Evolutionary conservation across 2,329 filamentous ascomycete species (phyloP).

Genomic region (Polytolypa hystricis): DNA sequence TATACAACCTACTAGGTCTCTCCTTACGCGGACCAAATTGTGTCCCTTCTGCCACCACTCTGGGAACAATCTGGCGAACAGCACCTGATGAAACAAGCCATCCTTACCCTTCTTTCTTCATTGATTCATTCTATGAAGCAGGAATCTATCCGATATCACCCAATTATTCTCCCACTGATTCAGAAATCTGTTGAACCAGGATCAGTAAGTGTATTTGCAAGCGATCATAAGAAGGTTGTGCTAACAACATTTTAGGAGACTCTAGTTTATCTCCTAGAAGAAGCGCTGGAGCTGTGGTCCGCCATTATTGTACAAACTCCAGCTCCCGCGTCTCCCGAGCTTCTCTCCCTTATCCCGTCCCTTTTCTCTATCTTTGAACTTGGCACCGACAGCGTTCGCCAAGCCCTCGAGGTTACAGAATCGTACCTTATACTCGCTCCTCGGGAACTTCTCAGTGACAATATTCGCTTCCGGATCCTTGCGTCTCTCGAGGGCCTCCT

Average conservation of each 20-base stretch:
- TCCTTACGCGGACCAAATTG: conserved; percentile 65
- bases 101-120: conserved; percentile 73
- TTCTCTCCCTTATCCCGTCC: conserved; percentile 53
- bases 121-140: conserved; percentile 77
- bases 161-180: conserved; percentile 71
- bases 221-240: neutral
- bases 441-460: conserved; percentile 31
- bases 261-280: conserved; percentile 76
- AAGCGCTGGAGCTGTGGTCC: conserved; percentile 81
- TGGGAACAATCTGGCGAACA: conserved; percentile 82
- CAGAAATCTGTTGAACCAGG: conserved; percentile 64
- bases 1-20: conserved; percentile 36
- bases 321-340: conserved; percentile 46
- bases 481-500: conserved; percentile 31
- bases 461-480: conserved; percentile 27
- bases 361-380: conserved; percentile 57
- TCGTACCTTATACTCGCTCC: conserved; percentile 59
- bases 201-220: conserved; percentile 41
- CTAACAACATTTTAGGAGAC: conserved; percentile 35
- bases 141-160: conserved; percentile 66
- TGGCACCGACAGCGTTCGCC: conserved; percentile 51
- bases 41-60: conserved; percentile 65
- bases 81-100: conserved; percentile 86
- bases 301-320: conserved; percentile 58
- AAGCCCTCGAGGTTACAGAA: conserved; percentile 54